phyloP scores from a whole-genome alignment of 129 eudicot genomes.

The Artemisia tridentata region DNA sequence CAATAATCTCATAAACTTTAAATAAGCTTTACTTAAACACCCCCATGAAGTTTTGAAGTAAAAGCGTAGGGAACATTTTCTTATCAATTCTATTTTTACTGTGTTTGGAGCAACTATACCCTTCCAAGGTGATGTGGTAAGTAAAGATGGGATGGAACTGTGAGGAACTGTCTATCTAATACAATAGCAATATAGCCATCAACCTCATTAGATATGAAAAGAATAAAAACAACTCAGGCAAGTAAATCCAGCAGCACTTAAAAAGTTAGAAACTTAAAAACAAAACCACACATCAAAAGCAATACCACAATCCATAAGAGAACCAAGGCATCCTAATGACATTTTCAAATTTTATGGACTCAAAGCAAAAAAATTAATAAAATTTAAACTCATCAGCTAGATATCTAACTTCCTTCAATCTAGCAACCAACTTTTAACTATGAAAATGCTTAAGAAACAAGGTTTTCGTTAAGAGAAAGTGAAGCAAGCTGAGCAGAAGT shows the following conservation, averaged over 20 bases:
- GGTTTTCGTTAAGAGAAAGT: conserved; percentile 63
- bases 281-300: conserved; percentile 32
- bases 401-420: conserved; percentile 23
- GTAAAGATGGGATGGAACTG: no score
- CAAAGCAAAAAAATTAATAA: background rate
- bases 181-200: no score
- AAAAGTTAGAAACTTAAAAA: background rate
- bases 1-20: no score
- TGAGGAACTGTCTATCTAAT: no score
- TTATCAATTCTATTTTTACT: no score
- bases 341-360: conserved; percentile 30
- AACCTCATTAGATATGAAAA: no score
- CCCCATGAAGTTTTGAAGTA: no score
- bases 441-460: conserved; percentile 43
- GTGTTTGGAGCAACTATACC: no score
- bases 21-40: no score
- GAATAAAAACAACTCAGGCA: background rate
- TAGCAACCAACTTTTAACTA: background rate
- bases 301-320: conserved; percentile 20
- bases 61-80: no score
- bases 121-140: no score
- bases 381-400: conserved; percentile 20
- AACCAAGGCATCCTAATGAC: conserved; percentile 26
- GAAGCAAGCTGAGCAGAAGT: conserved; percentile 64
- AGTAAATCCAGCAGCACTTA: conserved; percentile 14